Percentiles rank a stretch among this genome's conserved stretches.
Evolutionary conservation across 805 yeast genomes (phyloP).

Genomic region (Myxozyma vanderwaltii): DNA sequence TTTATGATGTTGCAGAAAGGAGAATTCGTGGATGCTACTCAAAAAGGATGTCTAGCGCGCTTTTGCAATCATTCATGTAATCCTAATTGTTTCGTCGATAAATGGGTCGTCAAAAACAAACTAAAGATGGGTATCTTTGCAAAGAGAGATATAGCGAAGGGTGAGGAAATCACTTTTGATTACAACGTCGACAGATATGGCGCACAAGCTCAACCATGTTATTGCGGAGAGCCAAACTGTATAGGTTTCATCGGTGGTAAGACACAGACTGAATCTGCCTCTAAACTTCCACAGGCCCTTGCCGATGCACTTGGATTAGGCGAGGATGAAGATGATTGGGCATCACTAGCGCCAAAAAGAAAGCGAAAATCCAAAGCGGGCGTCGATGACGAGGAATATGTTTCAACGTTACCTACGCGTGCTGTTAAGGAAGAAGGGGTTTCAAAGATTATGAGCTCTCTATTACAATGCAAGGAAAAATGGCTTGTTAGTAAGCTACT

Average conservation of each 20-base stretch:
- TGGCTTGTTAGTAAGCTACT: slow-evolving; percentile 66
- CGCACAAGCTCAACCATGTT: slow-evolving; percentile 89
- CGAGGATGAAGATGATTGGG: slow-evolving; percentile 63
- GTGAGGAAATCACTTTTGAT: slow-evolving; percentile 90
- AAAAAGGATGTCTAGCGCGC: slow-evolving; percentile 82
- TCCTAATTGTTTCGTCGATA: slow-evolving; percentile 93
- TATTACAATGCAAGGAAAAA: slow-evolving; percentile 73
- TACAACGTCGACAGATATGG: slow-evolving; percentile 97
- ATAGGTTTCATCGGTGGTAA: slow-evolving; percentile 94
- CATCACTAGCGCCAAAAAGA: slow-evolving; percentile 52
- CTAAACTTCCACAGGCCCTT: slow-evolving; percentile 76
- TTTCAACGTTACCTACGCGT: slow-evolving; percentile 56
- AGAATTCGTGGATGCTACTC: slow-evolving; percentile 93
- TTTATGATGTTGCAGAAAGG: slow-evolving; percentile 88
- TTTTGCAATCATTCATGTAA: slow-evolving; percentile 94
- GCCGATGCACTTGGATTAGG: slow-evolving; percentile 83
- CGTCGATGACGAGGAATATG: slow-evolving; percentile 58
- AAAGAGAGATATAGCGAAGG: slow-evolving; percentile 64
- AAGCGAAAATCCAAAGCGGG: slow-evolving; percentile 50
- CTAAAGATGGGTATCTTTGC: slow-evolving; percentile 94
- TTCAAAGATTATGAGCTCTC: slow-evolving; percentile 74
- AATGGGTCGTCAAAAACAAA: slow-evolving; percentile 94
- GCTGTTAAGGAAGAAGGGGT: slow-evolving; percentile 63
- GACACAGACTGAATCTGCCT: slow-evolving; percentile 91
- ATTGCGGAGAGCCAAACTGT: slow-evolving; percentile 91